phyloP scores from a whole-genome alignment of 176 grass and related monocot genomes.

The Musa schizocarpa region DNA sequence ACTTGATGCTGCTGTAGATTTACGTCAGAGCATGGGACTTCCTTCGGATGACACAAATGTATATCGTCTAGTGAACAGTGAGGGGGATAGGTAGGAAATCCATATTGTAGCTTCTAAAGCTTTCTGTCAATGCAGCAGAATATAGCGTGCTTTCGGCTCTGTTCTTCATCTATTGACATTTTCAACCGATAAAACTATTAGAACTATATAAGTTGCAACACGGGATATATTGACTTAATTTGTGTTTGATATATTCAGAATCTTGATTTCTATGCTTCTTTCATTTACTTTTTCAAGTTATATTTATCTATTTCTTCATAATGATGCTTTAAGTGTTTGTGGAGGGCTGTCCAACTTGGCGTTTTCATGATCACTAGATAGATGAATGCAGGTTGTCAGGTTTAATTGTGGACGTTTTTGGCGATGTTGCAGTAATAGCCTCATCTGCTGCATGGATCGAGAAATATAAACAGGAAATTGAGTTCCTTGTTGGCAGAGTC shows the following conservation, averaged over 20 bases:
- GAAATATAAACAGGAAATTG: slow-evolving; percentile 84
- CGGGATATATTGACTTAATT: too few relatives aligned
- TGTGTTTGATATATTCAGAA: too few relatives aligned
- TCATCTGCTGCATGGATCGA: slow-evolving; percentile 99
- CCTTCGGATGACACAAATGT: slow-evolving; percentile 69
- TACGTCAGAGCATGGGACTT: slow-evolving; percentile 51
- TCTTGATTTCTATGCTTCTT: background rate
- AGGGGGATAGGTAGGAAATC: slow-evolving; percentile 72
- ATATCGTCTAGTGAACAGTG: slow-evolving; percentile 89
- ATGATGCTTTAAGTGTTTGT: too few relatives aligned
- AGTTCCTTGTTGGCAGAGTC: slow-evolving; percentile 60
- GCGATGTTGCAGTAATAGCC: slow-evolving; percentile 72
- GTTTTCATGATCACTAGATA: background rate
- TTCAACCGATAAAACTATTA: background rate
- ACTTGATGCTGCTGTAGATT: slow-evolving; percentile 51
- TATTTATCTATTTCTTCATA: too few relatives aligned
- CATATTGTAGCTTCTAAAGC: background rate
- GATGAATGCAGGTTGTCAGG: slow-evolving; percentile 72
- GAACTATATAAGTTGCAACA: background rate
- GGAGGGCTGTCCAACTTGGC: background rate
- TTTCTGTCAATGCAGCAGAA: background rate
- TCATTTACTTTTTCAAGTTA: background rate
- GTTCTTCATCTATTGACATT: background rate
- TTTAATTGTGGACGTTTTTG: slow-evolving; percentile 87
- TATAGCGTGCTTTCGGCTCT: background rate